A percentile compares a stretch with the other conserved stretches of the same genome.
These are phyloP conservation scores for Neckera pumila DNA, from an alignment of 225 moss, liverwort and hornwort genomes.

Conservation along the genomic window DNA sequence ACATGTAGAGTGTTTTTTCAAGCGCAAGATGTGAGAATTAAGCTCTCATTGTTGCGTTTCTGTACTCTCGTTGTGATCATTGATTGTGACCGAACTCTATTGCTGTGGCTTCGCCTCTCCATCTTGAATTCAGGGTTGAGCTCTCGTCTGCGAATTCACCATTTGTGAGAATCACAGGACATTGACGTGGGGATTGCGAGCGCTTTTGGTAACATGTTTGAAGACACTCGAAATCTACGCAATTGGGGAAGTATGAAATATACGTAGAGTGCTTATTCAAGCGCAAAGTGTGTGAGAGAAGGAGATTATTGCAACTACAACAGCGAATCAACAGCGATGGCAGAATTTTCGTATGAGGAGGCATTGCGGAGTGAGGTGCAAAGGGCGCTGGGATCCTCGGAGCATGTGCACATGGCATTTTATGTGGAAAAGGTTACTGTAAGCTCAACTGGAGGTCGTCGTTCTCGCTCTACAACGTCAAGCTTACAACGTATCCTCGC, in stretches of 20 bases:
- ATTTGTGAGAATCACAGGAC: not conserved
- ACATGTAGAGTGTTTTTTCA: not conserved
- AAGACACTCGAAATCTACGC: not conserved
- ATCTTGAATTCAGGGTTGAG: not conserved
- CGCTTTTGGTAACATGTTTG: not conserved
- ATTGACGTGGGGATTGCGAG: not conserved
- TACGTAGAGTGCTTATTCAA: not conserved
- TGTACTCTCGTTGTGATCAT: not conserved
- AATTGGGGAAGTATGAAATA: not conserved
- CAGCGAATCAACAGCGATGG: not conserved
- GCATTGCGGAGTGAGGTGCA: constrained; percentile 44
- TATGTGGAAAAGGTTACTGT: constrained; percentile 49
- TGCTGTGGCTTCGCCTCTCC: not conserved
- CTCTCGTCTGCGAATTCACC: not conserved
- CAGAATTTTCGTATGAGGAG: constrained; percentile 6
- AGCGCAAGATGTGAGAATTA: not conserved
- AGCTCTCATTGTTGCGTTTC: not conserved
- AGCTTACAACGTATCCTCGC: constrained; percentile 82
- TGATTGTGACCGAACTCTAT: not conserved
- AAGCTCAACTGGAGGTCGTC: constrained; percentile 55
- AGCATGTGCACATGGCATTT: constrained; percentile 68
- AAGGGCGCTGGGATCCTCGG: constrained; percentile 33
- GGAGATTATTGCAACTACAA: not conserved
- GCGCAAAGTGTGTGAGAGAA: not conserved
- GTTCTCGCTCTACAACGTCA: constrained; percentile 25